These are phyloP conservation scores for Ricinus communis DNA, from an alignment of 345 rosid genomes.

Conservation along the genomic window DNA sequence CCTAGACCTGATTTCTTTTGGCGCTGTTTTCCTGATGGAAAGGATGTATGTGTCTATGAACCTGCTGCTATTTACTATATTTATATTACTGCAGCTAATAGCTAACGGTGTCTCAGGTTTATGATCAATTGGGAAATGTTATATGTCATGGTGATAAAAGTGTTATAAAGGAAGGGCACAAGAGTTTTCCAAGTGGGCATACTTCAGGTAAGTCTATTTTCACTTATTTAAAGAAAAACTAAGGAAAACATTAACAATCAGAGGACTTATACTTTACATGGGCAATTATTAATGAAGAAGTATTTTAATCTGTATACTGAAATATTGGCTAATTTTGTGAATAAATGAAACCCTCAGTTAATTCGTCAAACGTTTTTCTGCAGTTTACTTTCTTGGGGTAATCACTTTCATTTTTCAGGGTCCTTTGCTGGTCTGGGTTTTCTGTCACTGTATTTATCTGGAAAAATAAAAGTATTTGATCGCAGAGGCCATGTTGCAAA, in stretches of 20 bases:
- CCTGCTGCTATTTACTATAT: constrained; percentile 14
- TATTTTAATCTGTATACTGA: background rate
- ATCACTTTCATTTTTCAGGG: constrained; percentile 32
- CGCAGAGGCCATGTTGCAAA: constrained; percentile 45
- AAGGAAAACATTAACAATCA: background rate
- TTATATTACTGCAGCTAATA: constrained; percentile 1
- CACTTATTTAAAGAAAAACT: background rate
- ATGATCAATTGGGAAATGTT: constrained; percentile 68
- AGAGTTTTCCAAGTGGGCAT: constrained; percentile 94
- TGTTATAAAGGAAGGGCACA: constrained; percentile 78
- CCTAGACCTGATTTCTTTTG: constrained; percentile 97
- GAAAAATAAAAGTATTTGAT: constrained; percentile 44
- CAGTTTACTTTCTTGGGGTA: background rate
- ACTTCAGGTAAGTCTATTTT: constrained; percentile 57
- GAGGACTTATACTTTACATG: background rate
- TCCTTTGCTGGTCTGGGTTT: constrained; percentile 49
- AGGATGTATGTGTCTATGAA: constrained; percentile 50
- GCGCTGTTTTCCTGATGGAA: constrained; percentile 97
- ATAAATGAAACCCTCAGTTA: background rate
- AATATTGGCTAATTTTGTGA: background rate
- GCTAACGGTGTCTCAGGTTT: constrained; percentile 40
- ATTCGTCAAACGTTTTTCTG: too few species aligned
- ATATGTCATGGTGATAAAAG: constrained; percentile 66
- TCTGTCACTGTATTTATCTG: constrained; percentile 44
- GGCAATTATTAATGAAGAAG: background rate